Conservation (phyloP, 2,329 filamentous ascomycete species). For the Diaporthe sp. region DNA sequence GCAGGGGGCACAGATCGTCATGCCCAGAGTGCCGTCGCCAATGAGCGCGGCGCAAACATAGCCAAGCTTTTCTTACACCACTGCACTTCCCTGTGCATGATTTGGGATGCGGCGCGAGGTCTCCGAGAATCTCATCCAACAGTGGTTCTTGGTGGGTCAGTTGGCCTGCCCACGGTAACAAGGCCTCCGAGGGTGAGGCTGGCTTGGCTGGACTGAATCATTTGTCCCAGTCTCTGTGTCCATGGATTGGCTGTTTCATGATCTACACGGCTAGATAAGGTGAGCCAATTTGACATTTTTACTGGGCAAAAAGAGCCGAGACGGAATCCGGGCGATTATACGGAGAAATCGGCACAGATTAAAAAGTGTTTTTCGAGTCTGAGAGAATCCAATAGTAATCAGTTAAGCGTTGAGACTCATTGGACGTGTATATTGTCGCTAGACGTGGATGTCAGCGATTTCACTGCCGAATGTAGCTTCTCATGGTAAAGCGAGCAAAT, state of each 20-base stretch:
- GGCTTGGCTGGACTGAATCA: conserved; percentile 4
- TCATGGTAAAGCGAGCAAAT: not conserved
- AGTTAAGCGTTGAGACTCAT: no score
- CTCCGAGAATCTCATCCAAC: conserved; percentile 9
- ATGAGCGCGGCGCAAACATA: not conserved
- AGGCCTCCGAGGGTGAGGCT: conserved; percentile 19
- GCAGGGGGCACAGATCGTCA: conserved; percentile 18
- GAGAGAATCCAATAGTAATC: not conserved
- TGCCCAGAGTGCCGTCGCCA: not conserved
- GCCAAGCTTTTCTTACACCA: conserved; percentile 23
- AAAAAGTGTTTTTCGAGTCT: not conserved
- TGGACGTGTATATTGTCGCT: no score
- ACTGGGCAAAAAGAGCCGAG: conserved; percentile 7
- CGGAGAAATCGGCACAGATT: not conserved
- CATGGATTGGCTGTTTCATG: not conserved
- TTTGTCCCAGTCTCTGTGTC: not conserved
- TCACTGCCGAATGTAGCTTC: not conserved
- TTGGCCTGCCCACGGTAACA: not conserved
- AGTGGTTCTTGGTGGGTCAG: not conserved
- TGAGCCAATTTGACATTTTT: not conserved
- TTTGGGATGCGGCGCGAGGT: conserved; percentile 22
- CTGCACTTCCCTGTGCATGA: conserved; percentile 21
- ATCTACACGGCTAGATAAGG: not conserved
- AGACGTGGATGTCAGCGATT: not conserved
- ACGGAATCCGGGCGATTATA: not conserved